Evolutionary conservation across 805 yeast species (phyloP).

Genomic region (Pichia nanzhaoensis): DNA sequence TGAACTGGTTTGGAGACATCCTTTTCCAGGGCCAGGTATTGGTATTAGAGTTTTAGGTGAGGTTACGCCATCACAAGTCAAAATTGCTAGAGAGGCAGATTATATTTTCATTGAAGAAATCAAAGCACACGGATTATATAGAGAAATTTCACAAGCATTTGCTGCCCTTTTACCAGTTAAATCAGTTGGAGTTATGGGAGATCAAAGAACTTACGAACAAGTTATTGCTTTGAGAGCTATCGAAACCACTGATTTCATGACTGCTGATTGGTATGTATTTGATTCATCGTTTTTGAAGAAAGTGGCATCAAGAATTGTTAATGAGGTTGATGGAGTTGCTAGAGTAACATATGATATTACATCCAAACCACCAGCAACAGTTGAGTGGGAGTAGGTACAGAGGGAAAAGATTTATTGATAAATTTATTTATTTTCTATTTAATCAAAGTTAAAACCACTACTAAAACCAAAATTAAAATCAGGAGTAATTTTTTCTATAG

Average conservation of each 20-base stretch:
- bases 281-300: conserved; percentile 87
- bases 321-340: conserved; percentile 98
- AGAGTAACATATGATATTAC: conserved; percentile 98
- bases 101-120: conserved; percentile 94
- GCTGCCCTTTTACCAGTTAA: conserved; percentile 96
- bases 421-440: background rate
- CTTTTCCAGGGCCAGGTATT: conserved; percentile 99
- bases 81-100: conserved; percentile 97
- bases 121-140: conserved; percentile 84
- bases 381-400: conserved; percentile 90
- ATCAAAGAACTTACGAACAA: conserved; percentile 98
- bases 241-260: conserved; percentile 97
- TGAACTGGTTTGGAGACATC: conserved; percentile 99
- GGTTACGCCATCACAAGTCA: conserved; percentile 88
- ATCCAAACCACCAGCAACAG: conserved; percentile 99
- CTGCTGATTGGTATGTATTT: conserved; percentile 98
- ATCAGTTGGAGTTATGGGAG: conserved; percentile 99
- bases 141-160: conserved; percentile 93
- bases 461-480: background rate
- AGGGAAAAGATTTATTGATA: background rate
- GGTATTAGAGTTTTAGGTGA: conserved; percentile 98
- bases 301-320: conserved; percentile 93
- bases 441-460: background rate
- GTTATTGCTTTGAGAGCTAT: conserved; percentile 98
- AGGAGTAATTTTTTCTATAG: background rate